phyloP scores from a whole-genome alignment of 2,329 filamentous ascomycete species.

The Myriosclerotinia duriaeana region DNA sequence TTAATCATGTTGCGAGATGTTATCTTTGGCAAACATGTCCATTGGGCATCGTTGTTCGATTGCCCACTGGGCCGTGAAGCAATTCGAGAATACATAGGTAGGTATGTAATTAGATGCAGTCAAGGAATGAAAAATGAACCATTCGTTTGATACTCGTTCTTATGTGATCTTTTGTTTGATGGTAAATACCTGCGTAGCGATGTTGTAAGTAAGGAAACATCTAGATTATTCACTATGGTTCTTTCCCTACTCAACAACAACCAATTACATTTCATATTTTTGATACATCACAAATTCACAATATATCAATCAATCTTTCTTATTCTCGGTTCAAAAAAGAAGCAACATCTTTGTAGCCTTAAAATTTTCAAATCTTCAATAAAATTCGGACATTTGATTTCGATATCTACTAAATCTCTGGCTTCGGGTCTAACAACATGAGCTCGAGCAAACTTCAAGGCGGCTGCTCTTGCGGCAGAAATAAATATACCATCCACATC shows the following conservation, averaged over 20 bases:
- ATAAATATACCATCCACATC: constrained; percentile 73
- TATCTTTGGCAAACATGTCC: neutral
- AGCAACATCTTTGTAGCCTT: neutral
- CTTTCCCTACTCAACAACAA: constrained; percentile 4
- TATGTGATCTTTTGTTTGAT: neutral
- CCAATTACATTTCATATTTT: constrained; percentile 14
- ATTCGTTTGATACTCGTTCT: neutral
- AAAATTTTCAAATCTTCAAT: neutral
- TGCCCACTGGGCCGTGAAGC: neutral
- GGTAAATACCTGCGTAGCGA: neutral
- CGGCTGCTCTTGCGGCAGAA: constrained; percentile 82
- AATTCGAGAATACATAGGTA: neutral
- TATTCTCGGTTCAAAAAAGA: constrained; percentile 3
- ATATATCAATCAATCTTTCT: neutral
- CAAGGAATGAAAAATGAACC: neutral
- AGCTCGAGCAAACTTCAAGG: constrained; percentile 46
- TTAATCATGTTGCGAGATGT: neutral
- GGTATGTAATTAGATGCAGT: neutral
- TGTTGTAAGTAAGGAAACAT: constrained; percentile 11
- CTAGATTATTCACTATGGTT: constrained; percentile 22
- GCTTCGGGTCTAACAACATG: neutral
- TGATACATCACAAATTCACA: neutral
- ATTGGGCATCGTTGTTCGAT: neutral
- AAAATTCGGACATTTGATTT: neutral
- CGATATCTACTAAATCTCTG: neutral